Conservation (phyloP, 495 filamentous ascomycete genomes). For the Hypoxylon subgilvum region DNA sequence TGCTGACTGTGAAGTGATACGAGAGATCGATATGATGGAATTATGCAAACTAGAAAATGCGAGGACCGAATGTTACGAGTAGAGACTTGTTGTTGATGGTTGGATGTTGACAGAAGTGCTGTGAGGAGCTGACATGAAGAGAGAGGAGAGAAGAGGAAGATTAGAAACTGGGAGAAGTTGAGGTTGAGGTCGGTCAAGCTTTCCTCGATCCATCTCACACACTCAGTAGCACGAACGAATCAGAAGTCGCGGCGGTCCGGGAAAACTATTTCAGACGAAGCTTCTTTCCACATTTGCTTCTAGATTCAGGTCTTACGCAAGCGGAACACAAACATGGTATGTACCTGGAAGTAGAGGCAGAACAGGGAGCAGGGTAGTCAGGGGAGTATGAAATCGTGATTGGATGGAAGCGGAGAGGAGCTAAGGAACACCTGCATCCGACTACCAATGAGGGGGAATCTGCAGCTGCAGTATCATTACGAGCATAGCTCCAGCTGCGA, state of each 20-base stretch:
- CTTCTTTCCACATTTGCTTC: slow-evolving; percentile 32
- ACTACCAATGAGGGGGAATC: slow-evolving; percentile 35
- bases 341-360: not conserved
- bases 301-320: slow-evolving; percentile 37
- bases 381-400: not conserved
- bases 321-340: slow-evolving; percentile 14
- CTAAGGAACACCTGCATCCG: slow-evolving; percentile 37
- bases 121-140: slow-evolving; percentile 22
- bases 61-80: slow-evolving; percentile 13
- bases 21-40: not conserved
- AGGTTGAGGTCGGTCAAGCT: slow-evolving; percentile 44
- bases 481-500: slow-evolving; percentile 13
- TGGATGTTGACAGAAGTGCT: slow-evolving; percentile 4
- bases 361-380: slow-evolving; percentile 8
- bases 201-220: slow-evolving; percentile 35
- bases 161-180: slow-evolving; percentile 30
- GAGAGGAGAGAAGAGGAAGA: slow-evolving; percentile 22
- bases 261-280: slow-evolving; percentile 42
- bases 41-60: slow-evolving; percentile 2
- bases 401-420: slow-evolving; percentile 5
- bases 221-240: slow-evolving; percentile 41
- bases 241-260: slow-evolving; percentile 41
- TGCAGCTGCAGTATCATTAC: slow-evolving; percentile 27
- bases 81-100: slow-evolving; percentile 12
- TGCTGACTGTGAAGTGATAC: not conserved